These are phyloP conservation scores for Entomortierella chlamydospora DNA, from an alignment of 192 early-diverging fungal genomes.

Conservation along the genomic window DNA sequence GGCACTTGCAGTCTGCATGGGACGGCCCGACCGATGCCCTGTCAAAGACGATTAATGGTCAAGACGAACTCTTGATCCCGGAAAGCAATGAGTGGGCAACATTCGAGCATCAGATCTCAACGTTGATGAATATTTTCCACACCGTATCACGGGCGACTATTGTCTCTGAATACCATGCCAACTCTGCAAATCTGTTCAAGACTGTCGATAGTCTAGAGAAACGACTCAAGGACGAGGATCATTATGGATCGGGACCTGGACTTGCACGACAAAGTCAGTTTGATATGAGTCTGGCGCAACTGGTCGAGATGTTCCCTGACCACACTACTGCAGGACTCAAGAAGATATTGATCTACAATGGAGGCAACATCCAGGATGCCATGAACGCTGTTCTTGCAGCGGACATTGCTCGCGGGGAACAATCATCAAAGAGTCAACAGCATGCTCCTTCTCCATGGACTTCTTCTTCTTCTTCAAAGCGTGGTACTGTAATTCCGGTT, in stretches of 20 bases:
- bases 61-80: conserved; percentile 50
- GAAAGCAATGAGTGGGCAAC: conserved; percentile 53
- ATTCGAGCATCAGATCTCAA: conserved; percentile 48
- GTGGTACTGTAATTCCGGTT: conserved; percentile 20
- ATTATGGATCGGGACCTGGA: conserved; percentile 22
- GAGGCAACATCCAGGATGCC: conserved; percentile 44
- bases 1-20: background rate
- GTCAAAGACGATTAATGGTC: conserved; percentile 18
- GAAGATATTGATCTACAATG: conserved; percentile 46
- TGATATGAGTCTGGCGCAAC: conserved; percentile 34
- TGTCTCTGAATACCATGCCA: conserved; percentile 47
- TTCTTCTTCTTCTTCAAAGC: conserved; percentile 5
- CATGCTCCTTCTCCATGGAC: no score
- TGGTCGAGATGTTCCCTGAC: conserved; percentile 53
- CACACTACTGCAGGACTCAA: conserved; percentile 45
- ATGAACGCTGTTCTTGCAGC: conserved; percentile 55
- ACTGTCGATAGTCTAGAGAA: conserved; percentile 43
- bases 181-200: conserved; percentile 33
- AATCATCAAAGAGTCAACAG: background rate
- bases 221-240: conserved; percentile 28
- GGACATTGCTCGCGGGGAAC: conserved; percentile 34
- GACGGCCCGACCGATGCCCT: conserved; percentile 20
- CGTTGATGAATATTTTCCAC: conserved; percentile 46
- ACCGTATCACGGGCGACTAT: conserved; percentile 38
- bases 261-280: conserved; percentile 42